Base-by-base conservation (phyloP, 495 filamentous ascomycete genomes). In the Immersiella caudata region DNA sequence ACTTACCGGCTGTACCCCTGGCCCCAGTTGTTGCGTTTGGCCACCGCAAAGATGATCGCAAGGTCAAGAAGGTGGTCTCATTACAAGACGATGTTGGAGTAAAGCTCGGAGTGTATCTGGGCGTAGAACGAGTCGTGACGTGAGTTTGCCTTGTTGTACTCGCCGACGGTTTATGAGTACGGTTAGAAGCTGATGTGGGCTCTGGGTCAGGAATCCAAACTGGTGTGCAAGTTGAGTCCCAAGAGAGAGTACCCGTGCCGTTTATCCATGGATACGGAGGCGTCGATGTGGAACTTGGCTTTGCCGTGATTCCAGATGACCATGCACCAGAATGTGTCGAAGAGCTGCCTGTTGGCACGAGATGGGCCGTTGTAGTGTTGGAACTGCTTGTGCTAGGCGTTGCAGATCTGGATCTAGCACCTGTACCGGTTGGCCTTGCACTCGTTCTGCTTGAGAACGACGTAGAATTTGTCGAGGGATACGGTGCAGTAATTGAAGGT, bases 181-280 rank as follows among this genome's bases (percentile, higher is more conserved):
- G 49, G 21, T 66, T 66, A 18, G 57, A 67, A 11, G 70, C 40
- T 5, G 40, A 50, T 14, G 68, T 71, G 18, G 71, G 58, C 63
- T 61, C 59, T 9, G 66, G 64, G 14, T 26, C 35, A 5, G 60
- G 58, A 4, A 40, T 69, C 33, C 54, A 22, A 55, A 60, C 62
- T 26, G 65, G 65, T 16, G 65, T 71, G 50, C 71, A 71, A 7
- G 71, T 73, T 21, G 71, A 71, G 22, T 71, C 56, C 21, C 40
- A 67, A 11, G 69, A 62, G 18, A 67, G n/a, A 35, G 64, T 67
- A 26, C 54, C 49, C 7, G 56, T 59, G 4, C 22, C 27, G 26
- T 59, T 59, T 4, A 26, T 22, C 56, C 56, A 59, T 11, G 56
- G 56, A 33, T 59, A 59, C 33, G 56, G 56, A 24, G 52, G 52